Conservation (phyloP, 2,329 filamentous ascomycete genomes). For the Achaetomium macrosporum region DNA sequence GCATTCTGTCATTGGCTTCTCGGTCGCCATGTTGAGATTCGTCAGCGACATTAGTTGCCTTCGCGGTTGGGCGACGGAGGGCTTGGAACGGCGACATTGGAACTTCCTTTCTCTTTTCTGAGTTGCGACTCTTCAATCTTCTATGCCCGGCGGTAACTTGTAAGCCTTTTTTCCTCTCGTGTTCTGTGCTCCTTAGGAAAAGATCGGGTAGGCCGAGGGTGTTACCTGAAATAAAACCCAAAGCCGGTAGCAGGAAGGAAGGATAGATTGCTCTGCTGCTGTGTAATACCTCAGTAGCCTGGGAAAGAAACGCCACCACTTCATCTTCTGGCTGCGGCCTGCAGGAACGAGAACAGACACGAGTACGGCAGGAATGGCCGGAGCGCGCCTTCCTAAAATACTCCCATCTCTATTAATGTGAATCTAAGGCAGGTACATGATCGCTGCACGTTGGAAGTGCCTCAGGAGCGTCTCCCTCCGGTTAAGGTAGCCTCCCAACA, state of each 20-base stretch:
- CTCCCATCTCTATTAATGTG: too few species aligned
- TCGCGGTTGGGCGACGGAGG: neutral
- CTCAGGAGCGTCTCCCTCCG: too few species aligned
- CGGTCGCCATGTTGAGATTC: neutral
- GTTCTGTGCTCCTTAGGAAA: neutral
- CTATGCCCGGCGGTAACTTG: neutral
- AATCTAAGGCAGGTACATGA: too few species aligned
- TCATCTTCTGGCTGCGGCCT: neutral
- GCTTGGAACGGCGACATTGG: neutral
- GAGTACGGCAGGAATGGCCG: too few species aligned
- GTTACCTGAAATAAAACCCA: neutral
- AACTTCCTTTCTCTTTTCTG: neutral
- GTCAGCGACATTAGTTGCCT: neutral
- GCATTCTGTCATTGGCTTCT: neutral
- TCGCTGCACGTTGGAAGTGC: too few species aligned
- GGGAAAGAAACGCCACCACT: neutral
- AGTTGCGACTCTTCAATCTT: neutral
- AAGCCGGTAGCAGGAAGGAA: neutral
- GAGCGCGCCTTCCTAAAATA: too few species aligned
- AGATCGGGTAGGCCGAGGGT: neutral
- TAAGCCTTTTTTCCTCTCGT: neutral
- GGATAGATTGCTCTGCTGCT: constrained; percentile 7
- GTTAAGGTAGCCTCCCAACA: too few species aligned
- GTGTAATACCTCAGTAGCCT: constrained; percentile 3
- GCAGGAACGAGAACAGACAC: too few species aligned